Evolutionary conservation across 2,329 filamentous ascomycete species (phyloP).

Genomic region (Sphaerulina musiva): DNA sequence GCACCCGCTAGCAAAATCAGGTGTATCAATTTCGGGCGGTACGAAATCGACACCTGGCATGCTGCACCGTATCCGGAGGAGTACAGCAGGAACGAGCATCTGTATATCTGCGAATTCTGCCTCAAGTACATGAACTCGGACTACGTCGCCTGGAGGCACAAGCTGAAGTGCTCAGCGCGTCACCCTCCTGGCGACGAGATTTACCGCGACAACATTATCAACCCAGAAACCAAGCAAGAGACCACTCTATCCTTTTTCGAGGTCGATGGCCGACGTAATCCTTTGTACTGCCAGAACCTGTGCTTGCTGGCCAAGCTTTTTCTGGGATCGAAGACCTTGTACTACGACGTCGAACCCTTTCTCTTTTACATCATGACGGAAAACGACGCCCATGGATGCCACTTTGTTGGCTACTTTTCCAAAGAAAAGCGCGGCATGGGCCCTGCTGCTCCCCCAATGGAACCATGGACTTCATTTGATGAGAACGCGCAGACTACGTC

Average conservation of each 20-base stretch:
- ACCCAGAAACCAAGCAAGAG: conserved; percentile 31
- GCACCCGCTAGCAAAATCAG: conserved; percentile 94
- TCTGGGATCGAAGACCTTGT: conserved; percentile 94
- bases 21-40: conserved; percentile 95
- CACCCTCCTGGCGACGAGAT: conserved; percentile 97
- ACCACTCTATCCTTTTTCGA: conserved; percentile 73
- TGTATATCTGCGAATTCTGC: conserved; percentile 99
- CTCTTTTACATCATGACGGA: conserved; percentile 96
- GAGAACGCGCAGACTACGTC: conserved; percentile 19
- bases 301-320: conserved; percentile 95
- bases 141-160: conserved; percentile 96
- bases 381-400: conserved; percentile 83
- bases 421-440: conserved; percentile 73
- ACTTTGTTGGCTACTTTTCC: conserved; percentile 98
- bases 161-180: conserved; percentile 88
- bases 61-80: conserved; percentile 96
- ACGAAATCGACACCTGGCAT: conserved; percentile 99
- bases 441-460: conserved; percentile 62
- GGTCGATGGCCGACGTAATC: conserved; percentile 92
- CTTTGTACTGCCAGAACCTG: conserved; percentile 97
- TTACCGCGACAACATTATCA: conserved; percentile 77
- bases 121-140: conserved; percentile 99
- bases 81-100: conserved; percentile 88
- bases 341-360: conserved; percentile 97
- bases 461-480: conserved; percentile 26